Base-by-base conservation (phyloP, 2,329 filamentous ascomycete genomes). In the Myriosclerotinia curreyana region DNA sequence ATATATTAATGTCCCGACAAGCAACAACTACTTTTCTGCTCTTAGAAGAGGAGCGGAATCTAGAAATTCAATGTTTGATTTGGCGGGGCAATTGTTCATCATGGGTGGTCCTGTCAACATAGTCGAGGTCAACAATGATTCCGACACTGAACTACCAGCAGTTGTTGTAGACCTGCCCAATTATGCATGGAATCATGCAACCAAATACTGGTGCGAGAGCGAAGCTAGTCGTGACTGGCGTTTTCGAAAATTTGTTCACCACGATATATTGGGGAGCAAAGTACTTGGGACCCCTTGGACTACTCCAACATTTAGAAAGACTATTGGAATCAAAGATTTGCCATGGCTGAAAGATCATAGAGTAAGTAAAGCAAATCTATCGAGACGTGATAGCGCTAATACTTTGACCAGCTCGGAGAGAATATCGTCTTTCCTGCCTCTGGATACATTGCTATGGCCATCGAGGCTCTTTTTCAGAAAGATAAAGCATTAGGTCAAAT, bases 101-200 rank as follows among this genome's bases (percentile, higher is more conserved):
- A n/a, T n/a, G n/a, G 12, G 48, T 11, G 64, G 64, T 15, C 31
- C 56, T 31, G 28, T 38, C 20, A 44, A 66, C 25, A 54, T 54
- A 20, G 20, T 67, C 20, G 34, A 22, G n/a, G 54, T 65, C 34
- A 65, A 82, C 70, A 22, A 46, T 5, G 22, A 22, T 77, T 14
- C 36, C 22, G 77, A 66, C 71, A 78, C 64, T 25, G 25, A 38
- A 36, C n/a, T n/a, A 49, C 60, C 7, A 49, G n/a, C n/a, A n/a
- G n/a, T n/a, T n/a, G n/a, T 84, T 5, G 69, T 75, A 0, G 77
- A 69, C 31, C 71, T 85, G 15, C 82, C 83, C 0, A 76, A 77
- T 1, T 85, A 85, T 65, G 75, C 78, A 1, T 85, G 82, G 82
- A 82, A 84, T 36, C 82, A 84, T 64, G 71, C 73, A n/a, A 79